These are phyloP conservation scores for Massariosphaeria phaeospora DNA, from an alignment of 495 filamentous ascomycete genomes.

Conservation along the genomic window DNA sequence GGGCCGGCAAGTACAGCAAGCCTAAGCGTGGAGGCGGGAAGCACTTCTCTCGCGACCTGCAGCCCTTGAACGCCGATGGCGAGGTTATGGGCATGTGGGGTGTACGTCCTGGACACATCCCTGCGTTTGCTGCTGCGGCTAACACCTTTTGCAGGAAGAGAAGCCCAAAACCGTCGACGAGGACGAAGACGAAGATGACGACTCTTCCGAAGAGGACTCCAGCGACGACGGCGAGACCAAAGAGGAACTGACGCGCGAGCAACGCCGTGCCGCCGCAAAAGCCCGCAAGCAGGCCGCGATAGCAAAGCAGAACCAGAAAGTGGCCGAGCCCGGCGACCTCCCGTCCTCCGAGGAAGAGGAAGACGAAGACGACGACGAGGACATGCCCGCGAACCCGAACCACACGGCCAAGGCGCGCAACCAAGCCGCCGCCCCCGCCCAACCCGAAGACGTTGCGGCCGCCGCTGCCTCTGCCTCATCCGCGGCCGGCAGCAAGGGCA, in stretches of 20 bases:
- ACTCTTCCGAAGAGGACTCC: constrained; percentile 37
- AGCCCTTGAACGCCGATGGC: constrained; percentile 79
- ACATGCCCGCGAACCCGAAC: constrained; percentile 83
- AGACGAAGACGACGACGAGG: constrained; percentile 52
- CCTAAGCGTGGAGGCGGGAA: constrained; percentile 93
- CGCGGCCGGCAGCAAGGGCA: constrained; percentile 24
- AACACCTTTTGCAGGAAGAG: constrained; percentile 43
- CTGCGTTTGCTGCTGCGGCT: constrained; percentile 10
- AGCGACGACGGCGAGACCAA: constrained; percentile 37
- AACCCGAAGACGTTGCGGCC: no score
- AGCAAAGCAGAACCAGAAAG: constrained; percentile 57
- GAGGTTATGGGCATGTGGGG: constrained; percentile 73
- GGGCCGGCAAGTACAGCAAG: constrained; percentile 92
- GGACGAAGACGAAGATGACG: constrained; percentile 47
- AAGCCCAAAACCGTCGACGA: constrained; percentile 40
- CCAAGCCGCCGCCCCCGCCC: constrained; percentile 51
- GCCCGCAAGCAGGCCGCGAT: constrained; percentile 86
- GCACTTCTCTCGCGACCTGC: constrained; percentile 84
- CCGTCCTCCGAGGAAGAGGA: constrained; percentile 64
- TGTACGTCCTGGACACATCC: constrained; percentile 50
- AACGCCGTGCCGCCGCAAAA: constrained; percentile 82
- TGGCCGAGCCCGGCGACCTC: constrained; percentile 74
- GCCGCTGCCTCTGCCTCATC: constrained; percentile 45
- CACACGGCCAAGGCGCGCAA: constrained; percentile 67
- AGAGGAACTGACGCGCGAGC: constrained; percentile 68